Conservation (phyloP, 78 protist species). For the Diacronema lutheri region DNA sequence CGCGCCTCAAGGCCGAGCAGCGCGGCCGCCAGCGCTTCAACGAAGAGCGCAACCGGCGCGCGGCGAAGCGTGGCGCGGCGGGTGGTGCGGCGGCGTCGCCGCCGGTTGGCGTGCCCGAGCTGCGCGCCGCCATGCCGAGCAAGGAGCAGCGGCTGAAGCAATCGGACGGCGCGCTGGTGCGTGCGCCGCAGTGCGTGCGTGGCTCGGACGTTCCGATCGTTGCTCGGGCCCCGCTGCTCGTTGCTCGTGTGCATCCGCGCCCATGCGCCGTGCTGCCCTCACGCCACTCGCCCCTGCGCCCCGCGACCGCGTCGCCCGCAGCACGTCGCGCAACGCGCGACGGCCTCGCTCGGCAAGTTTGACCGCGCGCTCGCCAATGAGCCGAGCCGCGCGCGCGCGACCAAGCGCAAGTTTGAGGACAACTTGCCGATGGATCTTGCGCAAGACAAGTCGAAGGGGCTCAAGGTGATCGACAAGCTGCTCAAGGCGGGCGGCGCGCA, state of each 20-base stretch:
- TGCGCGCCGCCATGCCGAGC: neutral
- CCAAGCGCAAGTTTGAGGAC: neutral
- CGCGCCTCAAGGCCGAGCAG: neutral
- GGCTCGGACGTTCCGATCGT: too few relatives aligned
- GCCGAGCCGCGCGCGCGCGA: neutral
- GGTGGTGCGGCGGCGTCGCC: neutral
- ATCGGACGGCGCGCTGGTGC: neutral
- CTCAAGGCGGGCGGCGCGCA: too few relatives aligned
- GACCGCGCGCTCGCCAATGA: neutral
- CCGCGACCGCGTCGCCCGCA: too few relatives aligned
- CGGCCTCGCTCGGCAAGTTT: conserved; percentile 1
- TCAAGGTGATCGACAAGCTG: too few relatives aligned
- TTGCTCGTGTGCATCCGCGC: too few relatives aligned
- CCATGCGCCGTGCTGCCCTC: too few relatives aligned
- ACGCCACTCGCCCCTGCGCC: too few relatives aligned
- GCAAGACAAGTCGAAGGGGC: too few relatives aligned
- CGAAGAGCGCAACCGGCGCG: conserved; percentile 20
- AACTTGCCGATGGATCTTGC: neutral
- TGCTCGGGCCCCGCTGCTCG: too few relatives aligned
- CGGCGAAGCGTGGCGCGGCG: neutral
- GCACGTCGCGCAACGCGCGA: neutral
- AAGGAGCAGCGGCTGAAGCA: neutral
- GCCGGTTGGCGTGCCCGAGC: neutral
- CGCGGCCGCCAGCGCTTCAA: neutral
- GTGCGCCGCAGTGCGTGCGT: too few relatives aligned